Evolutionary conservation across 78 protist genomes (phyloP), one percentile per base, ranked within the genome.

Genomic region (Tieghemostelium lacteum): DNA sequence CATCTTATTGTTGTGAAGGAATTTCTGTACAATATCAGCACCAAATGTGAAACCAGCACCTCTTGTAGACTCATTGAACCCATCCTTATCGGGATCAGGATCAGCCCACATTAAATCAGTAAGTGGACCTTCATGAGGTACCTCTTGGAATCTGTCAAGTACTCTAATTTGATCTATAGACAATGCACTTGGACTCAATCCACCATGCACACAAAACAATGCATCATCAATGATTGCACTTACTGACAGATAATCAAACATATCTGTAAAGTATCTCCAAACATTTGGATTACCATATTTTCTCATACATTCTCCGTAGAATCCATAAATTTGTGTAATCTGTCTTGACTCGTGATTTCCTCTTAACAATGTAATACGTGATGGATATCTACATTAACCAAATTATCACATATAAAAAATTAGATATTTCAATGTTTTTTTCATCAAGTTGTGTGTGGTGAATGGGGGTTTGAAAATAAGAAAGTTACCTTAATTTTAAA

Each of bases 41-140:
- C 99, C 99, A 57, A 96, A 98, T 2, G 96, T 93, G 80, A 85
- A 97, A 24, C 99, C 99, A 12, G 99, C 99, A 5, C 99, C 99
- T 73, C 93, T 80, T 61, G 69, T 74, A 24, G 72, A 50, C 50
- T 77, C 85, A 26, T 58, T 58, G 45, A 91, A 91, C 3, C 94
- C 94, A n/a, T 77, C 88, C 20, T 76, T 80, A 52, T 77, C 89
- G 19, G 80, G 75, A 34, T 91, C 94, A 14, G 94, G 94, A 33
- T 92, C 95, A 39, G 67, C 40, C 95, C 95, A 92, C 72, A 92
- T 72, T 20, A 92, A 70, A 55, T 92, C 95, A 6, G 88, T 66
- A 0, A 92, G 26, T 22, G 87, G 73, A 34, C 99, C 99, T 24
- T 97, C 97, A 36, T 75, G 92, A 36, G 99, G 98, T 1, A 96